A percentile compares a stretch with the other conserved stretches of the same genome.
Conservation (phyloP, 495 filamentous ascomycete genomes). For the Aspergillus kassunensis region DNA sequence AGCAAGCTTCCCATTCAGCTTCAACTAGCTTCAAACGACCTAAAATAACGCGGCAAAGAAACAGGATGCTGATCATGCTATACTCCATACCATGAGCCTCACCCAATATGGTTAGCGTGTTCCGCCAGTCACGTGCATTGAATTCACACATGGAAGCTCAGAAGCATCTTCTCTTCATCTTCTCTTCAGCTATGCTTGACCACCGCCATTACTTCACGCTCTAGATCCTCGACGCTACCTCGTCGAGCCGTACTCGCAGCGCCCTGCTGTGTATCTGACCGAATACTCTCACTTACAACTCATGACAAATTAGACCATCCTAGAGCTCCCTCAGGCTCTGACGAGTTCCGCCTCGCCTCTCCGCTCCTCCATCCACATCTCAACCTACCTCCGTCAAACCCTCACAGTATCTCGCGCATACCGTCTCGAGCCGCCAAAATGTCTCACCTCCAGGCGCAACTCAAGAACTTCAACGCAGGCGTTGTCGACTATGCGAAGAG, state of each 20-base stretch:
- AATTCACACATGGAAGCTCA: not conserved
- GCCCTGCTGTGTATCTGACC: not conserved
- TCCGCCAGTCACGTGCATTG: not conserved
- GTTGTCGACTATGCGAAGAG: slow-evolving; percentile 42
- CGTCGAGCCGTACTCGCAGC: not conserved
- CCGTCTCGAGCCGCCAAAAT: slow-evolving; percentile 23
- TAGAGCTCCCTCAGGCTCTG: slow-evolving; percentile 16
- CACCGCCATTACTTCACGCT: not conserved
- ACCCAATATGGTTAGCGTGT: not conserved
- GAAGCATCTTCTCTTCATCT: not conserved
- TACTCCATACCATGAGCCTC: not conserved
- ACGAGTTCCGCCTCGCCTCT: slow-evolving; percentile 12
- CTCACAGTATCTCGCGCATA: not conserved
- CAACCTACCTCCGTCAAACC: not conserved
- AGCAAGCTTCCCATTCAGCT: no score
- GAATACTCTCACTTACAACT: not conserved
- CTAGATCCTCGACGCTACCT: not conserved
- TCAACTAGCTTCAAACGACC: no score
- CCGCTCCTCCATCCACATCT: not conserved
- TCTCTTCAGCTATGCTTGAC: no score
- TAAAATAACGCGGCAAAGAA: no score
- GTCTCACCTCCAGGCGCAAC: slow-evolving; percentile 46
- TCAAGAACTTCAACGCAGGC: slow-evolving; percentile 46
- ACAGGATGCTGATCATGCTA: no score
- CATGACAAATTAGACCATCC: slow-evolving; percentile 6